phyloP scores from a whole-genome alignment of 192 early-diverging fungal genomes.

The Coemansia erecta region DNA sequence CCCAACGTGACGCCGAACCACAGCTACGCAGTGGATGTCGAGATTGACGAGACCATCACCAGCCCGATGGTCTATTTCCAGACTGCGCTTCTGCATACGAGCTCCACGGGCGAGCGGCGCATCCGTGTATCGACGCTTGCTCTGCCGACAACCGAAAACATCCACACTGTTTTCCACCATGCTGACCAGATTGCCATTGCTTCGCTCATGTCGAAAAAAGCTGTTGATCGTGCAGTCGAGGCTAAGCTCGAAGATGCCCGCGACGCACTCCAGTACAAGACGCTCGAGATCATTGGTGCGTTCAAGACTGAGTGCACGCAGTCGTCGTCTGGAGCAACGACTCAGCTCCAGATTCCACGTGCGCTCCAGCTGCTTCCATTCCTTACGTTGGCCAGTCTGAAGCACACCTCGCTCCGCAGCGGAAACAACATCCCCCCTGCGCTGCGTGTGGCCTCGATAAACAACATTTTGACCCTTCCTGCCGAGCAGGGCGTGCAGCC shows the following conservation, averaged over 20 bases:
- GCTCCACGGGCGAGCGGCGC: constrained; percentile 82
- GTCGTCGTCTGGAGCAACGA: constrained; percentile 66
- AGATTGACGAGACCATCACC: constrained; percentile 67
- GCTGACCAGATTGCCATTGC: constrained; percentile 85
- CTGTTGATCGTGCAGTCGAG: constrained; percentile 80
- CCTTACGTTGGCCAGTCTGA: constrained; percentile 76
- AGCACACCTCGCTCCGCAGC: constrained; percentile 67
- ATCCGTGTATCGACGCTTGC: constrained; percentile 91
- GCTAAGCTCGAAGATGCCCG: constrained; percentile 92
- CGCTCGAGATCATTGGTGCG: constrained; percentile 82
- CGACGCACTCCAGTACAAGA: constrained; percentile 85
- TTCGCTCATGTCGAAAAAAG: constrained; percentile 83
- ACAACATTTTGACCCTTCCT: constrained; percentile 76
- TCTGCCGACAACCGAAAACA: constrained; percentile 78
- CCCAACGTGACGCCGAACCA: constrained; percentile 94
- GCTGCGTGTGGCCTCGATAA: constrained; percentile 77
- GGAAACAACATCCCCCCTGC: constrained; percentile 74
- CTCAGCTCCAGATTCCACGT: constrained; percentile 78
- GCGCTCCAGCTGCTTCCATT: constrained; percentile 86
- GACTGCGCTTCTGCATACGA: constrained; percentile 89
- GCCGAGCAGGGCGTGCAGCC: constrained; percentile 69
- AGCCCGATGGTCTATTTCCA: constrained; percentile 88
- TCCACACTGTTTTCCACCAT: constrained; percentile 76
- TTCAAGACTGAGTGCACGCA: constrained; percentile 82
- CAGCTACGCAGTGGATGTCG: constrained; percentile 83